Evolutionary conservation across 306 rosid genomes (phyloP).

Genomic region (Cicer bijugum): DNA sequence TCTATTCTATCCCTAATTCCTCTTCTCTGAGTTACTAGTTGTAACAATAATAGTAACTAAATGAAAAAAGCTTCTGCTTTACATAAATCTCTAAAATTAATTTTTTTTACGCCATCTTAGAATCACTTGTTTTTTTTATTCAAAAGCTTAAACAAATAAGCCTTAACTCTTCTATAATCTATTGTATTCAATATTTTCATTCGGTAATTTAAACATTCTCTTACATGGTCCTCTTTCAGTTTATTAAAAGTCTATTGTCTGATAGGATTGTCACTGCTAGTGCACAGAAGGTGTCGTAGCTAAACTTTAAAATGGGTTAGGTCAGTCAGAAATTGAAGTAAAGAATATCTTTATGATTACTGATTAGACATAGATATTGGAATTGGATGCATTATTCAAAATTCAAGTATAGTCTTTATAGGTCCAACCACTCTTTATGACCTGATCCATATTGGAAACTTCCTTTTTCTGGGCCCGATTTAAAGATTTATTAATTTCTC

Average conservation of each 20-base stretch:
- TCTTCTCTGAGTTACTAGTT: too few relatives aligned
- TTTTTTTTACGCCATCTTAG: background rate
- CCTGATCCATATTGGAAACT: constrained; percentile 25
- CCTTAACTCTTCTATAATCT: constrained; percentile 2
- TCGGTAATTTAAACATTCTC: background rate
- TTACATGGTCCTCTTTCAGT: background rate
- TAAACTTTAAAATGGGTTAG: constrained; percentile 22
- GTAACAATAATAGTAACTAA: background rate
- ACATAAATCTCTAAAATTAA: background rate
- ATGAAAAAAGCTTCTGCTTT: background rate
- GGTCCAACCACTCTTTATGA: constrained; percentile 12
- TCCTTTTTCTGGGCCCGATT: constrained; percentile 1
- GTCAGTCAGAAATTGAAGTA: background rate
- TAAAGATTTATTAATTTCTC: constrained; percentile 7
- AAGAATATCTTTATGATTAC: constrained; percentile 7
- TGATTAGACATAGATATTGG: constrained; percentile 16
- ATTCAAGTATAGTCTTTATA: constrained; percentile 11
- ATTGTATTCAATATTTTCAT: constrained; percentile 16
- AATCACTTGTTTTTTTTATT: background rate
- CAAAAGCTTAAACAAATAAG: background rate
- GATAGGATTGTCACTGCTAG: constrained; percentile 17
- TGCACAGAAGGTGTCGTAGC: background rate
- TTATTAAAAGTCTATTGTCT: constrained; percentile 2
- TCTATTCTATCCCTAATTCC: too few relatives aligned
- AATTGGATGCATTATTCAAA: constrained; percentile 13